These are phyloP conservation scores for Ascochyta clinopodiicola DNA, from an alignment of 2,329 filamentous ascomycete genomes.

Conservation along the genomic window DNA sequence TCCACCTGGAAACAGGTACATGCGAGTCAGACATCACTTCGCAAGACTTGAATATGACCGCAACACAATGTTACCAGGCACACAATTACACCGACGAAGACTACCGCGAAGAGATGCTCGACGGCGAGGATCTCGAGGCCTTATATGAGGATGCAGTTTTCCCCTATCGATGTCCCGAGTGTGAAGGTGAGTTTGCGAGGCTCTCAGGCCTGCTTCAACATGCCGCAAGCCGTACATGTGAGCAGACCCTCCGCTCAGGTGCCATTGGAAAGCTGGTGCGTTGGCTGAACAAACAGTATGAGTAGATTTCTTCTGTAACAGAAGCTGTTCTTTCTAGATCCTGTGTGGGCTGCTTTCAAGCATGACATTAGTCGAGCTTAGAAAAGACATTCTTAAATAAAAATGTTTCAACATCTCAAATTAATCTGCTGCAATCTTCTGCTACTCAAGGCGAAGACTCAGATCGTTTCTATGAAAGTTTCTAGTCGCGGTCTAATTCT, in stretches of 20 bases:
- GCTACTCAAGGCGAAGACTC: too few species aligned
- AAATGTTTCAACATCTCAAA: too few species aligned
- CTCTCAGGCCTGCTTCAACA: constrained; percentile 26
- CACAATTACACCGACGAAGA: constrained; percentile 24
- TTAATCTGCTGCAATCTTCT: too few species aligned
- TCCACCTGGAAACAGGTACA: constrained; percentile 24
- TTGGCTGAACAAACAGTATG: constrained; percentile 21
- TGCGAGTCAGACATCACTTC: constrained; percentile 23
- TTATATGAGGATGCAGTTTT: constrained; percentile 13
- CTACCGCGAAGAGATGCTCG: constrained; percentile 23
- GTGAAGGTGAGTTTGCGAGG: constrained; percentile 18
- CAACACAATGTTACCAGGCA: constrained; percentile 27
- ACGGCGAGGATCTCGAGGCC: constrained; percentile 11
- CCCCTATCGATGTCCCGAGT: constrained; percentile 18
- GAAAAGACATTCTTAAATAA: too few species aligned
- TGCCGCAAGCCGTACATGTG: constrained; percentile 18
- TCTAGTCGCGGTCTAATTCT: too few species aligned
- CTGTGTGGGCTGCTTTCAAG: too few species aligned
- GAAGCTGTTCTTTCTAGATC: too few species aligned
- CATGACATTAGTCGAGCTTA: too few species aligned
- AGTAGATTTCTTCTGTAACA: neutral
- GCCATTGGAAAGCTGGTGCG: constrained; percentile 21
- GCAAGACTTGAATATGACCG: constrained; percentile 22
- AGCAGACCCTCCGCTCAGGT: constrained; percentile 17
- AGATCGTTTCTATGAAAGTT: too few species aligned